Evolutionary conservation across 2,329 filamentous ascomycete species (phyloP), one percentile per base, ranked within the genome.

Genomic region (Claviceps lovelessii): DNA sequence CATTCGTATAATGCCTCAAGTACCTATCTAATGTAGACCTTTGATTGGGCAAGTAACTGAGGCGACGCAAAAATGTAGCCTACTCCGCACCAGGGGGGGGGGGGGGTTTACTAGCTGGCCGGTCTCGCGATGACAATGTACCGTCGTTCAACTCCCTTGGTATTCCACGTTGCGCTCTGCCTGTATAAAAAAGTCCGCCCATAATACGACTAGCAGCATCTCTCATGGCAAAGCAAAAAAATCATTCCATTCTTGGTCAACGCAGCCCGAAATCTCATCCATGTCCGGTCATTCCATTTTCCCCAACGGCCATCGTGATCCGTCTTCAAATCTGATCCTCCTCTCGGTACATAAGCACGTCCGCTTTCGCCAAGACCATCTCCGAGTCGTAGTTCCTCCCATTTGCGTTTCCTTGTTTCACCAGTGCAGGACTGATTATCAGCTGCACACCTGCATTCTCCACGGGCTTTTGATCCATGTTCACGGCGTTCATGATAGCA

Each of bases 401-500:
- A 28, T 59, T 56, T 0, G 59, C 59, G 23, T 46, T 60, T 17
- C 59, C 59, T 23, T 54, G 46, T n/a, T 61, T 61, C 13, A 54
- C 11, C 2, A 61, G 41, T 11, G 37, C 35, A 1, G 59, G 59
- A 2, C 52, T 53, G 11, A 58, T 23, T 1, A 55, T 23, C 3
- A 57, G 41, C 13, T 55, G 46, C 5, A 59, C 31, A 3, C 17
- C n/a, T 37, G 13, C 10, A 33, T 9, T 7, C 11, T 3, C 28
- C 7, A 11, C 5, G n/a, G 15, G 37, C 23, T 31, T 44, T 13
- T 37, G 13, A 15, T 33, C 23, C 29, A 15, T 29, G n/a, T 44
- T n/a, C 8, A 51, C 39, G 2, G 39, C 47, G 0, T 44, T 39
- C 53, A 54, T 54, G 19, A 15, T 13, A 5, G 28, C 39, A 13